Conservation (phyloP, 2,329 filamentous ascomycete species). For the Exophiala sideris region DNA sequence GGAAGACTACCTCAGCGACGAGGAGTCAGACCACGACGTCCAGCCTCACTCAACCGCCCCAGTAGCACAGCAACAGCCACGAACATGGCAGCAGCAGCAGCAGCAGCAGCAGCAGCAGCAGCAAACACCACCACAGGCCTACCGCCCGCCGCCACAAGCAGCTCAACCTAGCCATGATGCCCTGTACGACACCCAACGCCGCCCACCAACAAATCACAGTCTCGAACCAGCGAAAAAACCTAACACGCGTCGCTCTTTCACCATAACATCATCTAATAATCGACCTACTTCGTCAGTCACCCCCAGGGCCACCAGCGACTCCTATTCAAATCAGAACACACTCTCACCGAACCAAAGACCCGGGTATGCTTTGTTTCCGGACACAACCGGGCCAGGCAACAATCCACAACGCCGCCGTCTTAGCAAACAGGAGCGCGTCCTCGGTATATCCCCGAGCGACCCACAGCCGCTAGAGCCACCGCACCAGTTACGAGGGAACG, state of each 20-base stretch:
- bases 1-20: conserved; percentile 15
- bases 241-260: conserved; percentile 19
- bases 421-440: conserved; percentile 25
- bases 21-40: conserved; percentile 17
- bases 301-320: conserved; percentile 1
- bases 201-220: conserved; percentile 18
- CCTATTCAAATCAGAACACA: conserved; percentile 2
- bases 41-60: not conserved
- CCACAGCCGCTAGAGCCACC: conserved; percentile 12
- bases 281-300: not conserved
- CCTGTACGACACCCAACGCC: conserved; percentile 21
- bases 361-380: not conserved
- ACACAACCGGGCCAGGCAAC: not conserved
- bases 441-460: conserved; percentile 18
- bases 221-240: conserved; percentile 12
- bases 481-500: conserved; percentile 19
- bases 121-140: not conserved
- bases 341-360: not conserved
- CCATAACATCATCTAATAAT: conserved; percentile 8
- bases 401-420: conserved; percentile 15
- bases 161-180: conserved; percentile 15
- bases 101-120: not conserved
- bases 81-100: not conserved
- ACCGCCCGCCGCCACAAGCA: conserved; percentile 1
- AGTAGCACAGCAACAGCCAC: not conserved